Evolutionary conservation across 345 rosid genomes (phyloP).

Genomic region (Kandelia obovata): DNA sequence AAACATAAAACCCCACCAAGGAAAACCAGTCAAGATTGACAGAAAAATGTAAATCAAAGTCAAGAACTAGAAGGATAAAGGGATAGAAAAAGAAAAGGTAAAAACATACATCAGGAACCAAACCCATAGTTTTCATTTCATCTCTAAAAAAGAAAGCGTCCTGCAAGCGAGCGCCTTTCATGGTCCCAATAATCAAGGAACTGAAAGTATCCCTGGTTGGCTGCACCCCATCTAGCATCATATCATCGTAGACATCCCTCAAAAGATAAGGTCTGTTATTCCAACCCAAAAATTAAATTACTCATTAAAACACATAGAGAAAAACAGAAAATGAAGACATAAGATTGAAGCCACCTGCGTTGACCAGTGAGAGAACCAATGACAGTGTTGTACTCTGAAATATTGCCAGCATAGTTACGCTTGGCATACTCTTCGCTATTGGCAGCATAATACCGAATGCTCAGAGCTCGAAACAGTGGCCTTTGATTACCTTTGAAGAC

Average conservation of each 20-base stretch:
- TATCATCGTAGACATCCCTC: conserved; percentile 84
- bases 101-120: conserved; percentile 75
- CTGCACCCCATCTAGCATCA: conserved; percentile 91
- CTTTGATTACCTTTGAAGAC: conserved; percentile 34
- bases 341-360: conserved; percentile 49
- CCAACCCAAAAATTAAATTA: background rate
- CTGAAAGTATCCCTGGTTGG: conserved; percentile 74
- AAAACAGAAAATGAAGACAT: background rate
- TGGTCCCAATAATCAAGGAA: conserved; percentile 73
- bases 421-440: conserved; percentile 47
- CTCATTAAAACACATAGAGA: background rate
- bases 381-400: conserved; percentile 72
- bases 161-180: conserved; percentile 81
- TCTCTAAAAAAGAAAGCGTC: conserved; percentile 83
- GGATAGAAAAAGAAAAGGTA: background rate
- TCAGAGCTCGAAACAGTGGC: conserved; percentile 42
- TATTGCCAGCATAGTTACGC: conserved; percentile 74
- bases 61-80: background rate
- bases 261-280: conserved; percentile 50
- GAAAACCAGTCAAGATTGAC: no score
- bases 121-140: conserved; percentile 84
- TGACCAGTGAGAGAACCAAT: conserved; percentile 52
- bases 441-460: conserved; percentile 51
- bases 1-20: background rate
- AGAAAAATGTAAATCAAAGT: no score